phyloP scores from a whole-genome alignment of 345 rosid genomes.

The Alliaria petiolata region DNA sequence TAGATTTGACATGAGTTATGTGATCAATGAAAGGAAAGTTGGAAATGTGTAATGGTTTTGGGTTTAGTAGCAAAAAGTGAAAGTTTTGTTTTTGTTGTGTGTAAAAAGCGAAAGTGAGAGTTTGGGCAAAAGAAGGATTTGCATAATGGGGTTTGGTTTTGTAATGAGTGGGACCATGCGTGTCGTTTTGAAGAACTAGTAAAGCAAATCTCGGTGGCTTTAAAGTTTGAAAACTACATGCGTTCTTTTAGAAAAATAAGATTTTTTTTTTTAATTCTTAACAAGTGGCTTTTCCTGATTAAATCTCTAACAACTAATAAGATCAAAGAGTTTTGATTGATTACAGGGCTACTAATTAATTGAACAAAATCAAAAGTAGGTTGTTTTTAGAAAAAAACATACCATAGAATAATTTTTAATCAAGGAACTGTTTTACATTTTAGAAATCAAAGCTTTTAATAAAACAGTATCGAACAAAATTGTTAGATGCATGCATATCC shows the following conservation, averaged over 20 bases:
- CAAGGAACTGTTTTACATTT: no score
- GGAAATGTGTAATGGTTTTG: slow-evolving; percentile 26
- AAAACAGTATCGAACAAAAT: no score
- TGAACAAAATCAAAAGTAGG: background rate
- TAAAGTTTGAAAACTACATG: slow-evolving; percentile 40
- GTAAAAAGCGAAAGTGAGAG: slow-evolving; percentile 34
- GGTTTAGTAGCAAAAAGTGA: slow-evolving; percentile 21
- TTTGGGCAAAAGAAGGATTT: slow-evolving; percentile 27
- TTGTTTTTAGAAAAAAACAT: background rate
- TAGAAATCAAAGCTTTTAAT: no score
- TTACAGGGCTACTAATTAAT: background rate
- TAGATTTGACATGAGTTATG: slow-evolving; percentile 36
- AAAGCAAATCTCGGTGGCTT: slow-evolving; percentile 43
- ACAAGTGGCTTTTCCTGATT: slow-evolving; percentile 19
- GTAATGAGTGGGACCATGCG: slow-evolving; percentile 51
- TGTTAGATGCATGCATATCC: no score
- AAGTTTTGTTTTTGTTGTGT: slow-evolving; percentile 12
- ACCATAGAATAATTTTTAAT: background rate
- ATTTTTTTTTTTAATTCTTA: background rate
- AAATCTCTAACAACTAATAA: background rate
- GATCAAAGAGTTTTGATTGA: slow-evolving; percentile 3
- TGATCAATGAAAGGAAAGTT: slow-evolving; percentile 32
- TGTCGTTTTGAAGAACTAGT: slow-evolving; percentile 39
- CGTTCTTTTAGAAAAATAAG: slow-evolving; percentile 9
- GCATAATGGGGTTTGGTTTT: slow-evolving; percentile 32